Percentiles rank a stretch among this genome's conserved stretches.
phyloP scores from a whole-genome alignment of 2,329 filamentous ascomycete species.

The Colletotrichum higginsianum region DNA sequence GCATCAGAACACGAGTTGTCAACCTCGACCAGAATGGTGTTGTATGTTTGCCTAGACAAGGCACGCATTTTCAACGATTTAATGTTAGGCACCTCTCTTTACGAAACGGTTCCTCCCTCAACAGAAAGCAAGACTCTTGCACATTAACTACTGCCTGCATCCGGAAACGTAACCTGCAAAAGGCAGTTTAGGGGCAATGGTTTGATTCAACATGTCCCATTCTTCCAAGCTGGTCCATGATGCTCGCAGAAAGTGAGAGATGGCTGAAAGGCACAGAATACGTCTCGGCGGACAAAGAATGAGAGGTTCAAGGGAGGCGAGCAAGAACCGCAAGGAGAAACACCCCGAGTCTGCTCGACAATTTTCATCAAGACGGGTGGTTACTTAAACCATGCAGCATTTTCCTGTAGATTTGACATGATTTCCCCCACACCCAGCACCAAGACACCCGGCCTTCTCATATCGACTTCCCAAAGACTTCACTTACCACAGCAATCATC shows the following conservation, averaged over 20 bases:
- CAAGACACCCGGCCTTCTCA: not conserved
- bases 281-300: not conserved
- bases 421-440: not conserved
- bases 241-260: not conserved
- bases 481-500: no score
- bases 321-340: not conserved
- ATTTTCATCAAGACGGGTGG: not conserved
- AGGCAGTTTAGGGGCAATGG: no score
- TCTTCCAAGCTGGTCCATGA: no score
- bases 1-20: not conserved
- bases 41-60: not conserved
- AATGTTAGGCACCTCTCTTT: not conserved
- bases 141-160: no score
- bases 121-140: not conserved
- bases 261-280: not conserved
- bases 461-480: no score
- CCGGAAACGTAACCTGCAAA: not conserved
- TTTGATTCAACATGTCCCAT: not conserved
- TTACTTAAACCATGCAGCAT: not conserved
- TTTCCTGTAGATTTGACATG: not conserved
- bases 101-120: not conserved
- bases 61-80: no score
- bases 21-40: not conserved
- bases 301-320: not conserved
- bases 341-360: not conserved